Conservation (phyloP, 805 yeast genomes). For the Barnettozyma populi region DNA sequence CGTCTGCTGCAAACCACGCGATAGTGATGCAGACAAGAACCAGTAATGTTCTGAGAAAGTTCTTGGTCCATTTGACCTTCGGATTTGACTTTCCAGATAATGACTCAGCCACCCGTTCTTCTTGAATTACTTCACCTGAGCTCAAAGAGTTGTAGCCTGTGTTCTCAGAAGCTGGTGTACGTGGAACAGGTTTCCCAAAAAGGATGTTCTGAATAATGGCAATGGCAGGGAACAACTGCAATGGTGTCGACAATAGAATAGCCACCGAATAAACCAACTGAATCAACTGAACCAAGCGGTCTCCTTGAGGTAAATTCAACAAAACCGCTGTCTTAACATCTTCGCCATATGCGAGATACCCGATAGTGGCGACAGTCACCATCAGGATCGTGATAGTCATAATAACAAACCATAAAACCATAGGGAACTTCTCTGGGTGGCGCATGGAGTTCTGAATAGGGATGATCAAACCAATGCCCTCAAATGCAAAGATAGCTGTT, state of each 20-base stretch:
- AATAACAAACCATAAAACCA: slow-evolving; percentile 56
- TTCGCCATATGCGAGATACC: slow-evolving; percentile 66
- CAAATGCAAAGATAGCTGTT: slow-evolving; percentile 83
- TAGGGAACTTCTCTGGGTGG: slow-evolving; percentile 67
- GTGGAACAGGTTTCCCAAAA: slow-evolving; percentile 26
- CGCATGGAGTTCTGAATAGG: slow-evolving; percentile 82
- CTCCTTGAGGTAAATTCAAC: slow-evolving; percentile 64
- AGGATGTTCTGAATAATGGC: slow-evolving; percentile 62
- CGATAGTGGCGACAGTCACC: slow-evolving; percentile 58
- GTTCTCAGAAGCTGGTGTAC: background rate
- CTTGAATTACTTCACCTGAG: background rate
- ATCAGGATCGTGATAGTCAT: slow-evolving; percentile 57
- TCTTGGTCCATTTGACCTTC: slow-evolving; percentile 61
- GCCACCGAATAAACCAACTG: slow-evolving; percentile 73
- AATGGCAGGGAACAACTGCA: slow-evolving; percentile 76
- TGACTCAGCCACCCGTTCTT: slow-evolving; percentile 10
- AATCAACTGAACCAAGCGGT: slow-evolving; percentile 54
- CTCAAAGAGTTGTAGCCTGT: background rate
- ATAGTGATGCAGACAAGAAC: slow-evolving; percentile 50
- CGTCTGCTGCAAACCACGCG: slow-evolving; percentile 63
- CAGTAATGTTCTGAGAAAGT: slow-evolving; percentile 46
- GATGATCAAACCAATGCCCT: slow-evolving; percentile 76
- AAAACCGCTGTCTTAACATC: slow-evolving; percentile 62
- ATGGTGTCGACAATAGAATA: slow-evolving; percentile 72
- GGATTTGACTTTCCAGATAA: slow-evolving; percentile 51